Base-by-base conservation (phyloP, 2,329 filamentous ascomycete species). In the Claviceps africana region DNA sequence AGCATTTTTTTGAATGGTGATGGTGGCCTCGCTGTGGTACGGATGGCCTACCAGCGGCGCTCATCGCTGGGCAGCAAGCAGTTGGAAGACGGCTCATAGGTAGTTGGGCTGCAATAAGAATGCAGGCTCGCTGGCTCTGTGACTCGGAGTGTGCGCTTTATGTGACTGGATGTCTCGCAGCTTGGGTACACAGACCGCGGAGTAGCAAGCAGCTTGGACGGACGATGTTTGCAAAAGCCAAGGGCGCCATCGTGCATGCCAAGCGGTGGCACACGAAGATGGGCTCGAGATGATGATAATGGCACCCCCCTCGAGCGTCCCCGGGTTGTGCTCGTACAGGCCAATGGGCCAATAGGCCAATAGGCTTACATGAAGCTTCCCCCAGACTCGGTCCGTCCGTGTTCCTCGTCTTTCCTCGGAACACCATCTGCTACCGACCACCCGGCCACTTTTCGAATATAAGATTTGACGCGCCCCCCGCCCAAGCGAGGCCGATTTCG, bases 101-200 rank as follows among this genome's bases (percentile, higher is more conserved):
- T 47, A 50, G 50, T 47, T 47, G 50, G 42, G 30, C 25, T 51
- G 45, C 48, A 52, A 48, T 54, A 48, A 50, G 46, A 52, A 44
- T 42, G 39, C 42, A 39, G 53, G 50, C 44, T 50, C 39, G 25
- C 25, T 25, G 25, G 25, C 25, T 25, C 25, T 25, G 25, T 50
- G 52, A 51, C 47, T 46, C 43, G 13, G 47, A 44, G 50, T 43
- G 8, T 47, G 52, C 37, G 53, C 43, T 30, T 42, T 11, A 48
- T 22, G 53, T 54, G 53, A 54, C 47, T 50, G 50, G 43, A 48
- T 45, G 45, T 33, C 31, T 33, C 50, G 15, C 28, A 17, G 11
- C 11, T 43, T n/a, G 25, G 22, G 6, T 31, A 19, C 19, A 31
- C 39, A n/a, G 39, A 11, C 25, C 33, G 19, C 19, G 15, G 28